Evolutionary conservation across 1,139 yeast species (phyloP).

Genomic region (Suhomyces chickasaworum): DNA sequence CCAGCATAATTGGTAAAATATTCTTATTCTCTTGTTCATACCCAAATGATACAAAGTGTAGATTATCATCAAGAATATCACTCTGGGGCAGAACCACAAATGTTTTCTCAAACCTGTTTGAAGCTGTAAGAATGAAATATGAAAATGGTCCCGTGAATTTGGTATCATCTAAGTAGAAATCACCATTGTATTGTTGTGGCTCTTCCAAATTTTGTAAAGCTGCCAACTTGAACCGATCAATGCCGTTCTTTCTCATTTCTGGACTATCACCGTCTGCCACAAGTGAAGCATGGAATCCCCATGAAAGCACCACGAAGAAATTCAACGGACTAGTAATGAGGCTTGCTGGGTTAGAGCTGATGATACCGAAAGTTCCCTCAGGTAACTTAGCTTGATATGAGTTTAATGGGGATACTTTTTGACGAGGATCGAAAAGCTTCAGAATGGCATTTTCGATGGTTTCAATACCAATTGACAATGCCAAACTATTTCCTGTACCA

Average conservation of each 20-base stretch:
- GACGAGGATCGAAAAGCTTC: conserved; percentile 37
- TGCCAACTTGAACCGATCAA: conserved; percentile 68
- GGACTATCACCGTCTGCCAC: conserved; percentile 80
- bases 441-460: conserved; percentile 43
- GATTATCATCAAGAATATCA: conserved; percentile 45
- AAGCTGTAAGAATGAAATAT: conserved; percentile 66
- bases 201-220: conserved; percentile 55
- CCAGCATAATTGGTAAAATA: conserved; percentile 58
- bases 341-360: conserved; percentile 23
- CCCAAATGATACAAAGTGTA: conserved; percentile 59
- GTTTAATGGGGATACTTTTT: conserved; percentile 42
- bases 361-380: conserved; percentile 34
- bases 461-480: conserved; percentile 57
- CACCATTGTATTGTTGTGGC: conserved; percentile 55
- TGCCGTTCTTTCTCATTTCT: conserved; percentile 63
- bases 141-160: conserved; percentile 50
- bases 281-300: conserved; percentile 85
- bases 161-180: conserved; percentile 21
- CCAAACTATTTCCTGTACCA: conserved; percentile 87
- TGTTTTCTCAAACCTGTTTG: conserved; percentile 63
- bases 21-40: conserved; percentile 31
- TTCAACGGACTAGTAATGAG: conserved; percentile 29
- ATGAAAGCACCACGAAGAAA: conserved; percentile 72
- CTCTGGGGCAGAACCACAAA: conserved; percentile 78
- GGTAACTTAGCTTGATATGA: conserved; percentile 61